Percentiles rank a stretch among this genome's conserved stretches.
These are phyloP conservation scores for Pseudogymnoascus verrucosus DNA, from an alignment of 2,329 filamentous ascomycete species.

Conservation along the genomic window DNA sequence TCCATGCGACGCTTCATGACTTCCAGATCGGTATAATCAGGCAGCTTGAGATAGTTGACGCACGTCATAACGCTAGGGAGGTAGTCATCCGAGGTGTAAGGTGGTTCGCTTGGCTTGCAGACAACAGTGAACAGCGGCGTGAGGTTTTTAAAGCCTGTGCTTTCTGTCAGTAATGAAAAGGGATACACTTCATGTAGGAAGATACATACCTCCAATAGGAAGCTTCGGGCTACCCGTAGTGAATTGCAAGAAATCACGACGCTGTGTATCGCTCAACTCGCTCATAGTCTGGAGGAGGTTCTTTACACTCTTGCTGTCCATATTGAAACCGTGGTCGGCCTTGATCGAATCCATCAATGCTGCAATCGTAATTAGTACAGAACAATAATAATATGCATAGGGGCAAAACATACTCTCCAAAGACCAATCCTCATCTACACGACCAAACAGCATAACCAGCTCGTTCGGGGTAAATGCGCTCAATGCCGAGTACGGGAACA, in stretches of 20 bases:
- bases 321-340: constrained; percentile 95
- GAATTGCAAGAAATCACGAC: constrained; percentile 93
- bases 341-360: constrained; percentile 97
- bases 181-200: not conserved
- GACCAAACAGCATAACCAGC: constrained; percentile 87
- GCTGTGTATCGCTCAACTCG: constrained; percentile 63
- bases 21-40: constrained; percentile 78
- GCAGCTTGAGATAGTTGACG: constrained; percentile 96
- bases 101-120: constrained; percentile 94
- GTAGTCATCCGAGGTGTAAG: constrained; percentile 91
- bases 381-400: not conserved
- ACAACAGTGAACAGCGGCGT: constrained; percentile 99
- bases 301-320: constrained; percentile 92
- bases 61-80: constrained; percentile 99
- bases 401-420: constrained; percentile 69
- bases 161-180: constrained; percentile 27
- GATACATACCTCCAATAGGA: constrained; percentile 80
- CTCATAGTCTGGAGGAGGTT: constrained; percentile 95
- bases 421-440: constrained; percentile 92
- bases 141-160: constrained; percentile 82
- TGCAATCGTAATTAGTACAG: constrained; percentile 31
- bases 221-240: constrained; percentile 97
- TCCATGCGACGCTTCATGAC: constrained; percentile 70
- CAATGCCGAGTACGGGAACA: constrained; percentile 89
- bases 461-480: constrained; percentile 93